These are phyloP conservation scores for Phyllosticta citribraziliensis DNA, from an alignment of 2,329 filamentous ascomycete species.

Conservation along the genomic window DNA sequence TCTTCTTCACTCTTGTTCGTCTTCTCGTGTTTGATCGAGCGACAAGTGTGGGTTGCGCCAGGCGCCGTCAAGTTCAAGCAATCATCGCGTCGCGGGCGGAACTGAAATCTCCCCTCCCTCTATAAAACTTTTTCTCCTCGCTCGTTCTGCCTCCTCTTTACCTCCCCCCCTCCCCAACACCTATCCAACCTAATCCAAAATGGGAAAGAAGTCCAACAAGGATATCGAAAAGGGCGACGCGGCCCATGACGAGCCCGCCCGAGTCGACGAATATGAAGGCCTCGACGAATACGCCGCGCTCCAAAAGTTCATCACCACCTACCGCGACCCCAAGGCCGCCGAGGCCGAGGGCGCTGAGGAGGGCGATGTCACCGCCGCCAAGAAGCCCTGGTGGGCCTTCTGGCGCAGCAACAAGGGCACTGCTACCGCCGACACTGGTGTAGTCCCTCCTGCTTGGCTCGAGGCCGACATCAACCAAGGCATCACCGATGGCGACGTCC, in stretches of 20 bases:
- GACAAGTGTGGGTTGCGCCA: slow-evolving; percentile 11
- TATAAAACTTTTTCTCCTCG: neutral
- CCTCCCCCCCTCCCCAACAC: neutral
- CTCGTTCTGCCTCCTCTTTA: neutral
- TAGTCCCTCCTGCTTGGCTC: slow-evolving; percentile 34
- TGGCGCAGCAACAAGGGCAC: slow-evolving; percentile 35
- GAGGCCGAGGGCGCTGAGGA: slow-evolving; percentile 26
- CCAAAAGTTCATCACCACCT: slow-evolving; percentile 58
- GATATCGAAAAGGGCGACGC: slow-evolving; percentile 7
- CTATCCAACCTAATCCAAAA: neutral
- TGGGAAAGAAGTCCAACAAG: slow-evolving; percentile 8
- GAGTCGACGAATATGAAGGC: slow-evolving; percentile 27
- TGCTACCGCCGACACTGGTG: slow-evolving; percentile 34
- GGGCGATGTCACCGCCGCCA: slow-evolving; percentile 31
- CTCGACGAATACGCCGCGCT: slow-evolving; percentile 56
- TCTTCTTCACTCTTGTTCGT: slow-evolving; percentile 11
- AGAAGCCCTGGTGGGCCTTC: slow-evolving; percentile 51
- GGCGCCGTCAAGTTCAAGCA: slow-evolving; percentile 5
- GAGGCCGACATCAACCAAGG: slow-evolving; percentile 57
- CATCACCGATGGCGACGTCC: slow-evolving; percentile 50
- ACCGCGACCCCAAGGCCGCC: slow-evolving; percentile 49
- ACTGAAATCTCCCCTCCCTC: neutral
- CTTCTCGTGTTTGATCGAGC: slow-evolving; percentile 11
- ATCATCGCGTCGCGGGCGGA: neutral
- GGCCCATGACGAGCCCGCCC: neutral